Conservation (phyloP, 2,329 filamentous ascomycete species). For the Exophiala dermatitidis region DNA sequence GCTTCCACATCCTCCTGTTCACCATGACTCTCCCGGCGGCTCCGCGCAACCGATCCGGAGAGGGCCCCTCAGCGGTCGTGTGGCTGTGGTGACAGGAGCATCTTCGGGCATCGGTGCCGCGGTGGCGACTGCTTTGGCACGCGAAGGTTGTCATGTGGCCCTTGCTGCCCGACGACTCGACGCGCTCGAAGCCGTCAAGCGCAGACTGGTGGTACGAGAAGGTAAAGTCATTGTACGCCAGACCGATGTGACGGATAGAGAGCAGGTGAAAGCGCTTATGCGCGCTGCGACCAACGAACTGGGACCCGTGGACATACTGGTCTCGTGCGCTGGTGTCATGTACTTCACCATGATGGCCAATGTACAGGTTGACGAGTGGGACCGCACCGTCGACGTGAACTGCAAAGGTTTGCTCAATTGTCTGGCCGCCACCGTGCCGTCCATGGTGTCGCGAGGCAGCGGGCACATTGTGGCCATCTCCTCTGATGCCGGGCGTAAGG, state of each 20-base stretch:
- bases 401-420: conserved; percentile 75
- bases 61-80: conserved; percentile 45
- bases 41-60: conserved; percentile 40
- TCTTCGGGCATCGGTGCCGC: conserved; percentile 34
- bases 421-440: conserved; percentile 60
- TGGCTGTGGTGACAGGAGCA: conserved; percentile 36
- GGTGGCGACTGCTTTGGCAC: conserved; percentile 38
- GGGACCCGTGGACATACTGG: conserved; percentile 69
- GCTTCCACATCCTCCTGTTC: conserved; percentile 57
- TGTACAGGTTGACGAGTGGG: conserved; percentile 65
- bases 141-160: conserved; percentile 31
- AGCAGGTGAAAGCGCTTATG: conserved; percentile 61
- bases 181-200: conserved; percentile 60
- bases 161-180: conserved; percentile 57
- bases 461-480: conserved; percentile 77
- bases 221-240: conserved; percentile 61
- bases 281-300: conserved; percentile 53
- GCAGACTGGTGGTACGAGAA: conserved; percentile 49
- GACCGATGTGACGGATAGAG: conserved; percentile 64
- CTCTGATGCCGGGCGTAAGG: conserved; percentile 72
- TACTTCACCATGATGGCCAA: conserved; percentile 86
- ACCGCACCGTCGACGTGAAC: conserved; percentile 76
- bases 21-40: conserved; percentile 41
- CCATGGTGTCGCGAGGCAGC: conserved; percentile 60
- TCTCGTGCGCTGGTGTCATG: conserved; percentile 77